Evolutionary conservation across 1,139 yeast species (phyloP).

Genomic region (Candida sanyaensis): DNA sequence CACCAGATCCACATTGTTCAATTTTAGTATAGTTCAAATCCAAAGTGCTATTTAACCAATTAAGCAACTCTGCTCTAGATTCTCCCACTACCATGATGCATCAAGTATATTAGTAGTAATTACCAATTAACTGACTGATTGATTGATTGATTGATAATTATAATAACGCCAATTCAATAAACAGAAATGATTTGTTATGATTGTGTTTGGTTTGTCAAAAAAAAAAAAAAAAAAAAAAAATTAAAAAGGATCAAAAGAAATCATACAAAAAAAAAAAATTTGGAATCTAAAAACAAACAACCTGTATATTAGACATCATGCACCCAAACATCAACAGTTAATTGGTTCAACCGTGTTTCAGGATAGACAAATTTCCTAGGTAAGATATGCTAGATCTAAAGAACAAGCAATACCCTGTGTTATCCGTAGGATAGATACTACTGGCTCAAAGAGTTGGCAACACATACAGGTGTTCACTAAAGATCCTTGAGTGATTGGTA

Average conservation of each 20-base stretch:
- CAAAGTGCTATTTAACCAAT: conserved; percentile 80
- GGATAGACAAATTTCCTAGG: no score
- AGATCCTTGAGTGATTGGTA: no score
- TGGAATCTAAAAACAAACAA: background rate
- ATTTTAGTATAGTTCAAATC: conserved; percentile 70
- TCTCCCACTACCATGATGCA: conserved; percentile 31
- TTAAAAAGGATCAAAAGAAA: no score
- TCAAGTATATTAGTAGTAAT: background rate
- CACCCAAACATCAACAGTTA: conserved; percentile 1
- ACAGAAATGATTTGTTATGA: background rate
- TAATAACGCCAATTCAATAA: background rate
- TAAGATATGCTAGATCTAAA: no score
- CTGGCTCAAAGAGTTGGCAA: no score
- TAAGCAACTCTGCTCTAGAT: conserved; percentile 78
- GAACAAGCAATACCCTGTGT: no score
- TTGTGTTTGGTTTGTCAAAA: conserved; percentile 2
- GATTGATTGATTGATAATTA: background rate
- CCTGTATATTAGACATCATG: conserved; percentile 1
- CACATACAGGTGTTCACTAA: no score
- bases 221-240: no score
- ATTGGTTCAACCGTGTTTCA: background rate
- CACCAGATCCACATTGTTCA: conserved; percentile 96
- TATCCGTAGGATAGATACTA: no score
- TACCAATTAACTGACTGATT: background rate
- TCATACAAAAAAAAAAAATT: background rate